Evolutionary conservation across 1,284 basidiomycete genomes (phyloP).

Genomic region (Cystobasidium pallidum): DNA sequence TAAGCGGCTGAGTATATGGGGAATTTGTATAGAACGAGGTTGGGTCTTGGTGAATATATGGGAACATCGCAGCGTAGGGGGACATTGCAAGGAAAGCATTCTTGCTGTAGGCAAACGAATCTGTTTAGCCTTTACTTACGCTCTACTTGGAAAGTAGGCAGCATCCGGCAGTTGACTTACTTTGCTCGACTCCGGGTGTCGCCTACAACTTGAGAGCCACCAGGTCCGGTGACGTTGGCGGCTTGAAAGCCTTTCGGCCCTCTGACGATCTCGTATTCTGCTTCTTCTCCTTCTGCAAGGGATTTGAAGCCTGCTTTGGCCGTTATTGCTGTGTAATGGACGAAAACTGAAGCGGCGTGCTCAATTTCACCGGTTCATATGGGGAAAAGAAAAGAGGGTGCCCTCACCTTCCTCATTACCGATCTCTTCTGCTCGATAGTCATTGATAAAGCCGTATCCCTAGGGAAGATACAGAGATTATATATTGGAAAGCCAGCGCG

Average conservation of each 20-base stretch:
- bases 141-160: too few species aligned
- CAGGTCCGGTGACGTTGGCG: slow-evolving; percentile 51
- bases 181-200: slow-evolving; percentile 51
- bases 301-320: slow-evolving; percentile 52
- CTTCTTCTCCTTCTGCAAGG: slow-evolving; percentile 50
- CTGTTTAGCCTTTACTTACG: too few species aligned
- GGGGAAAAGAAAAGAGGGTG: too few species aligned
- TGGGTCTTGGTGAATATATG: slow-evolving; percentile 52
- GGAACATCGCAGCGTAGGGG: slow-evolving; percentile 43
- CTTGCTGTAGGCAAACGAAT: slow-evolving; percentile 1
- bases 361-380: too few species aligned
- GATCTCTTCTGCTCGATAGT: slow-evolving; percentile 50
- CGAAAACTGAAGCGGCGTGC: slow-evolving; percentile 50
- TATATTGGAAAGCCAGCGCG: background rate
- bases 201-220: slow-evolving; percentile 51
- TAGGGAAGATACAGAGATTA: slow-evolving; percentile 8
- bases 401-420: slow-evolving; percentile 53
- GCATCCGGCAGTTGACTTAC: too few species aligned
- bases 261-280: slow-evolving; percentile 53
- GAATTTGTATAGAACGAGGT: slow-evolving; percentile 50
- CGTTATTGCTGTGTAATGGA: slow-evolving; percentile 52
- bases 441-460: slow-evolving; percentile 53
- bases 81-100: slow-evolving; percentile 39
- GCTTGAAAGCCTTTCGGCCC: slow-evolving; percentile 54
- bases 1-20: slow-evolving; percentile 48